These are phyloP conservation scores for Metschnikowia rubicola DNA, from an alignment of 805 yeast species.

Conservation along the genomic window DNA sequence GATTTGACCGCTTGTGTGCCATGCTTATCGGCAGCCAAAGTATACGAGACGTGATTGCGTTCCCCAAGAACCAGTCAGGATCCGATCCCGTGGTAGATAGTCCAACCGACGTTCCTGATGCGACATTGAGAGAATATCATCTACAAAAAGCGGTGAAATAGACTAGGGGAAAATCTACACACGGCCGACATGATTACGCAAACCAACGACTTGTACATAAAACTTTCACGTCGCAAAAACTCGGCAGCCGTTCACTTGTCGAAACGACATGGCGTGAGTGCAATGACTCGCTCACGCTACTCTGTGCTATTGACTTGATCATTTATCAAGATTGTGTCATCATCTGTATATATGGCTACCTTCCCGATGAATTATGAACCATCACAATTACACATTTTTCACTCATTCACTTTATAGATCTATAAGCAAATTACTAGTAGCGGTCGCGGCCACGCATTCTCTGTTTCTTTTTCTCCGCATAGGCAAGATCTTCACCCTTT, in stretches of 20 bases:
- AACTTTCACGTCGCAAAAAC: no score
- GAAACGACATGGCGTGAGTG: no score
- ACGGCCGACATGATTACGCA: background rate
- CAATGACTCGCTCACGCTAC: no score
- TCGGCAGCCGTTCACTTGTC: no score
- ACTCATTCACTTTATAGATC: background rate
- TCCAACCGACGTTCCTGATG: slow-evolving; percentile 62
- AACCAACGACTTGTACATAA: slow-evolving; percentile 2
- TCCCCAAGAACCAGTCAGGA: slow-evolving; percentile 91
- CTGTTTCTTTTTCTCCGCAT: slow-evolving; percentile 11
- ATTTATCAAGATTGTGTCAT: no score
- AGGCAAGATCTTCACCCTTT: slow-evolving; percentile 19
- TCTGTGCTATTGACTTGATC: no score
- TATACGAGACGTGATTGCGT: slow-evolving; percentile 91
- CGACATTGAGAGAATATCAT: slow-evolving; percentile 53
- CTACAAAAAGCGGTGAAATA: slow-evolving; percentile 22
- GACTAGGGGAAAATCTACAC: background rate
- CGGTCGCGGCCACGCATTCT: slow-evolving; percentile 14
- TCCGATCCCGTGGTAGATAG: slow-evolving; percentile 83
- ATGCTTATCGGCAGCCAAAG: slow-evolving; percentile 76
- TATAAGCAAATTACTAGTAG: background rate
- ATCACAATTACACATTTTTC: no score
- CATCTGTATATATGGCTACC: no score
- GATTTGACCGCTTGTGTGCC: slow-evolving; percentile 90
- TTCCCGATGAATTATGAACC: no score